These are phyloP conservation scores for Pezicula radicicola DNA, from an alignment of 2,329 filamentous ascomycete genomes.

Conservation along the genomic window DNA sequence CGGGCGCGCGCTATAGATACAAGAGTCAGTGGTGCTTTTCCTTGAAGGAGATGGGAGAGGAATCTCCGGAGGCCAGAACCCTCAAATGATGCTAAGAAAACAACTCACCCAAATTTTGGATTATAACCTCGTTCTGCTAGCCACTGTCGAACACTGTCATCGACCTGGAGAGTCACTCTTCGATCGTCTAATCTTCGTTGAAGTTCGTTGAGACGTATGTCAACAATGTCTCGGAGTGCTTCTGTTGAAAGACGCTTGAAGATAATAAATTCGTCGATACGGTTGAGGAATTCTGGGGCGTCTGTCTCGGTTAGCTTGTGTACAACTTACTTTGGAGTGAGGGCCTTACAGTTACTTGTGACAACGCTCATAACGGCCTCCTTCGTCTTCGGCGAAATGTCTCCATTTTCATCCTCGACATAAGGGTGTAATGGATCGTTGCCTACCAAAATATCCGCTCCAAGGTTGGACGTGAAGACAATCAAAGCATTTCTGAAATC, in stretches of 20 bases:
- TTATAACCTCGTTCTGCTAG: conserved; percentile 88
- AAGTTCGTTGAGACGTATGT: conserved; percentile 84
- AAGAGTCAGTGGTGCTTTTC: too few species aligned
- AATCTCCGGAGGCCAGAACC: too few species aligned
- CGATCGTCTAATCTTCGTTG: conserved; percentile 81
- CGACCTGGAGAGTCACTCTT: conserved; percentile 73
- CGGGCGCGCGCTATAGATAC: conserved; percentile 63
- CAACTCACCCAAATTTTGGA: conserved; percentile 63
- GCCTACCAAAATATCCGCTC: conserved; percentile 85
- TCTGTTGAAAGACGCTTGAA: conserved; percentile 80
- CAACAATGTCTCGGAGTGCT: conserved; percentile 87
- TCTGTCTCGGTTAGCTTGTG: conserved; percentile 33
- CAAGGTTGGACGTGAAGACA: conserved; percentile 92
- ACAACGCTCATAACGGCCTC: conserved; percentile 88
- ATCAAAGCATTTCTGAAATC: conserved; percentile 97
- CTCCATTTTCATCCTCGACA: conserved; percentile 59
- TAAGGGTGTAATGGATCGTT: conserved; percentile 63
- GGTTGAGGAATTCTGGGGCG: conserved; percentile 92
- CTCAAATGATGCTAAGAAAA: too few species aligned
- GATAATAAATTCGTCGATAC: conserved; percentile 94
- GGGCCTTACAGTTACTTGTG: conserved; percentile 44
- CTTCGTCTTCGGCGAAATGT: conserved; percentile 71
- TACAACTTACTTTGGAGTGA: conserved; percentile 28
- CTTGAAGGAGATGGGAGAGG: too few species aligned
- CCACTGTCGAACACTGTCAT: conserved; percentile 75